These are phyloP conservation scores for Backusella psychrophila DNA, from an alignment of 192 early-diverging fungal species.

Conservation along the genomic window DNA sequence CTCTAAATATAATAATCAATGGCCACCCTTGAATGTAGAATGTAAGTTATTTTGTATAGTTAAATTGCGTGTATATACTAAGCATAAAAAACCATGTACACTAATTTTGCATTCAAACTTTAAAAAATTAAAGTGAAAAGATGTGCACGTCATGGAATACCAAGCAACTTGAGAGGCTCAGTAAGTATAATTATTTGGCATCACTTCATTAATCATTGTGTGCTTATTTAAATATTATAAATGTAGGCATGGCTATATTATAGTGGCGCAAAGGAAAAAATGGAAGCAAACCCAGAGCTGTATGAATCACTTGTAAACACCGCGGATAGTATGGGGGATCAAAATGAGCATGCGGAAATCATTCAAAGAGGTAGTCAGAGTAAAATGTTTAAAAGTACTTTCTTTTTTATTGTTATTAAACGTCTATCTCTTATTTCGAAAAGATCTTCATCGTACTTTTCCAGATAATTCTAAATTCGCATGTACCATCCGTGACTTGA, in stretches of 20 bases:
- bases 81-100: background rate
- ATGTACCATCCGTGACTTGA: conserved; percentile 31
- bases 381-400: background rate
- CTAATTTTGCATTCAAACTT: background rate
- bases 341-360: conserved; percentile 64
- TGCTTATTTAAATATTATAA: conserved; percentile 10
- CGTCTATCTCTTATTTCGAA: conserved; percentile 13
- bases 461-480: conserved; percentile 76
- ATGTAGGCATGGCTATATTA: conserved; percentile 60
- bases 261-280: conserved; percentile 63
- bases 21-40: conserved; percentile 41
- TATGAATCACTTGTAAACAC: conserved; percentile 51
- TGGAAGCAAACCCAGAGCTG: conserved; percentile 50
- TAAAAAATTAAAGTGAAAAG: conserved; percentile 48
- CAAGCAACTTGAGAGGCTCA: conserved; percentile 54
- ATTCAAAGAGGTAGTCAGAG: conserved; percentile 58
- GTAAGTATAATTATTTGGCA: conserved; percentile 34
- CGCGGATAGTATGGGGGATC: conserved; percentile 43
- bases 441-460: conserved; percentile 82
- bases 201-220: background rate
- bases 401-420: background rate
- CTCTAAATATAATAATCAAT: conserved; percentile 38
- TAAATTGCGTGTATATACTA: background rate
- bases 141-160: conserved; percentile 73
- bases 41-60: conserved; percentile 21